These are phyloP conservation scores for Solanum ahanhuiri DNA, from an alignment of 257 asterid genomes.

Conservation along the genomic window DNA sequence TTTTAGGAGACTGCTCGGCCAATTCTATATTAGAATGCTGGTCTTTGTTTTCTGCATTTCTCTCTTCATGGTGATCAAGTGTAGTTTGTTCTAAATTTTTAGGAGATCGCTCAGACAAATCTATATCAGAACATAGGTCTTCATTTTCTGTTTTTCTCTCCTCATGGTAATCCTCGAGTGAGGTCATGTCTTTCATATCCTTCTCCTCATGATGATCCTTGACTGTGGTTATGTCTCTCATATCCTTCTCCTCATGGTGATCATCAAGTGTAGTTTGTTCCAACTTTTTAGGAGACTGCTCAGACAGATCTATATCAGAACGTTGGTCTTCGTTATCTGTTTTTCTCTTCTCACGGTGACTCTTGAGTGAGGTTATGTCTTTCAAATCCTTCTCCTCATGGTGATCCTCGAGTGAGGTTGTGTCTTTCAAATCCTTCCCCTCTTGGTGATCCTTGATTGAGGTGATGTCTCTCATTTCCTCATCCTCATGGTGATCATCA, in stretches of 20 bases:
- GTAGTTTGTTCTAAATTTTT: neutral
- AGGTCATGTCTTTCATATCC: neutral
- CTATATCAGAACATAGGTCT: neutral
- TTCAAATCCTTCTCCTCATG: neutral
- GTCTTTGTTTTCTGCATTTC: neutral
- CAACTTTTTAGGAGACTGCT: neutral
- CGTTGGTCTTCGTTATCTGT: neutral
- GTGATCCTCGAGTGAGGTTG: neutral
- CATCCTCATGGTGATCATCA: neutral
- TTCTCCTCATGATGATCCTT: neutral
- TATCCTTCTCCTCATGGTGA: neutral
- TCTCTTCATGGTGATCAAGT: neutral
- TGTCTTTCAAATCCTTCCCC: neutral
- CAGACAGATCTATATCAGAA: neutral
- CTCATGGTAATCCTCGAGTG: neutral
- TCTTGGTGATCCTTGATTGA: neutral
- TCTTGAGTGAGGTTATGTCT: neutral
- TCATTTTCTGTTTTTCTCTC: neutral
- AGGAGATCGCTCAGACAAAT: neutral
- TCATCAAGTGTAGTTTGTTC: neutral
- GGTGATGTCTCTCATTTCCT: neutral
- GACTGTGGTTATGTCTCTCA: neutral
- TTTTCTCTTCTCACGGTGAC: neutral
- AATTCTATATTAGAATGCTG: neutral
- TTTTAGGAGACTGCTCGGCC: neutral